Base-by-base conservation (phyloP, 345 rosid genomes). In the Gossypium ekmanianum region DNA sequence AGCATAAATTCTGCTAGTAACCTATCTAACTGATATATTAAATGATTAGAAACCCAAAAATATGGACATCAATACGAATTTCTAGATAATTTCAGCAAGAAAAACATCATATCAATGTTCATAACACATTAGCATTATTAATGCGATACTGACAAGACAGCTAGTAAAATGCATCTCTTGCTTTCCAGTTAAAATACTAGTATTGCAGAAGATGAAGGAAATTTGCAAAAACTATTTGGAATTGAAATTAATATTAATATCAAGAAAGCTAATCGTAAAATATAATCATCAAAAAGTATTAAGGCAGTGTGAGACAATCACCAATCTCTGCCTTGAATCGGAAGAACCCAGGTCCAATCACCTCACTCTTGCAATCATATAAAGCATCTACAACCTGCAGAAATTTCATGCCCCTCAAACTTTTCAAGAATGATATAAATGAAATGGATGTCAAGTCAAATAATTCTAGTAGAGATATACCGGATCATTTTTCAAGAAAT, bases 261-360 rank as follows among this genome's bases (percentile, higher is more conserved):
- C 7, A 65, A 29, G 52, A 24, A 54, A 67, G 26, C 9, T 9
- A 4, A 69, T 27, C 14, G 20, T 50, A 16, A 69, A 50, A 69
- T 16, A 17, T 17, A 69, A 69, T 51, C 26, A 51, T 14, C 9
- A 65, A 48, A 66, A 63, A 56, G 55, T 2, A 18, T 44, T 44
- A 39, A 72, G 54, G 39, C 18, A 7, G 66, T 29, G 3, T 11
- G 71, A 75, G 79, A 79, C 76, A 65, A 71, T 79, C 76, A 94
- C 98, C 98, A 79, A 94, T 94, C 82, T 94, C 98, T 65, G 98
- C 98, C 86, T 94, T 94, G 75, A 94, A 94, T 85, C 98, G 86
- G 79, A 90, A 94, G 86, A 90, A 94, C 59, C 98, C 98, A 76
- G 98, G 98, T 70, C 98, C 98, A 83, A 94, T 94, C 79, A 94